phyloP scores from a whole-genome alignment of 371 early-diverging fungal genomes.

The Rhizomucor miehei region DNA sequence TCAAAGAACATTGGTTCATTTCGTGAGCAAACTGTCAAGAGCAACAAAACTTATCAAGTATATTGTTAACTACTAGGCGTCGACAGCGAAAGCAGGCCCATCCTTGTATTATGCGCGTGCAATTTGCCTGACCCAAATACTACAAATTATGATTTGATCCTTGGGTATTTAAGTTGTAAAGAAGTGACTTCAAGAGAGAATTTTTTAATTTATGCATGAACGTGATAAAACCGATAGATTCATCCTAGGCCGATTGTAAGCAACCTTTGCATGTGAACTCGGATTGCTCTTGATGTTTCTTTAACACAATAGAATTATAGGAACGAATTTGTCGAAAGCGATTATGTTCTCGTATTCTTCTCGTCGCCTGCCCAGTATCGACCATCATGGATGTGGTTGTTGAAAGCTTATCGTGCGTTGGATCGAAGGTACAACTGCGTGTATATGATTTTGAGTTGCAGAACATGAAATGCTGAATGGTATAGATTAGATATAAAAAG shows the following conservation, averaged over 20 bases:
- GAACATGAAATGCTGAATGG: not conserved
- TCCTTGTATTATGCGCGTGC: conserved; percentile 79
- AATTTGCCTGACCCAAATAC: conserved; percentile 74
- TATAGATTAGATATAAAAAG: conserved; percentile 75
- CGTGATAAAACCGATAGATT: conserved; percentile 13
- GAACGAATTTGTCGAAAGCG: conserved; percentile 80
- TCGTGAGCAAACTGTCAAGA: not conserved
- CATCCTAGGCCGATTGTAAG: conserved; percentile 41
- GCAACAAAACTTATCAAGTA: not conserved
- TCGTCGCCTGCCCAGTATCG: conserved; percentile 76
- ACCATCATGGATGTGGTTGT: conserved; percentile 84
- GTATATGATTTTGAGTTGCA: not conserved
- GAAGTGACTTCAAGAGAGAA: not conserved
- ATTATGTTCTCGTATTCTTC: conserved; percentile 84
- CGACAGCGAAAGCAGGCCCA: conserved; percentile 79
- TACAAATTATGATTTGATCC: conserved; percentile 77
- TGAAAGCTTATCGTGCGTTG: conserved; percentile 78
- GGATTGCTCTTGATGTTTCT: too few species aligned
- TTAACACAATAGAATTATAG: conserved; percentile 17
- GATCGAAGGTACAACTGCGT: conserved; percentile 58
- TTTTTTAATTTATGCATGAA: conserved; percentile 3
- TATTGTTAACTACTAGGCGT: conserved; percentile 54
- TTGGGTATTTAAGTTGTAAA: conserved; percentile 48
- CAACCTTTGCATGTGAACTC: not conserved
- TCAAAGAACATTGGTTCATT: too few species aligned